Evolutionary conservation across 768 basidiomycete genomes (phyloP), one percentile per base, ranked within the genome.

Genomic region (Boletus pseudo-olivaceus): DNA sequence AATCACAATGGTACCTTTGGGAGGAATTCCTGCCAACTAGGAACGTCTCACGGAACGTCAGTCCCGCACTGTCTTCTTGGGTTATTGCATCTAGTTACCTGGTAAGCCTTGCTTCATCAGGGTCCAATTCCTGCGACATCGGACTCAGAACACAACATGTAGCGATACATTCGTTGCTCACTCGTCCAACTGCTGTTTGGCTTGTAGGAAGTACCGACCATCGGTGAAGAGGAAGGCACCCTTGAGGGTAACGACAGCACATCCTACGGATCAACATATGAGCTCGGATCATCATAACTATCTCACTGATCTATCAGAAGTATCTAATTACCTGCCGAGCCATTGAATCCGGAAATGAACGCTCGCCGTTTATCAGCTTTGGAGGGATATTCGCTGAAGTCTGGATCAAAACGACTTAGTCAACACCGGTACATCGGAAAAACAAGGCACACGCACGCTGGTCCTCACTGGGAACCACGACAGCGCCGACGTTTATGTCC

Each of bases 131-230:
- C 87, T 90, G 61, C 7, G 40, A 47, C 14, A 2, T 27, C 20
- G 8, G 5, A 27, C 5, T 68, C 26, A 61, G 43, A 44, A 47
- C 8, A 33, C 8, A 29, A n/a, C 46, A 7, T 17, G 30, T 5
- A 20, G 9, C 12, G 43, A 23, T 12, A 30, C 5, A 41, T 40
- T 3, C 26, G 19, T 17, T 20, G 27, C 83, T 68, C 60, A 90
- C 92, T 79, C 57, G 69, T 95, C 93, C 59, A 99, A 75, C 71
- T 99, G 92, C 58, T 93, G 82, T 56, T 80, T 83, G 0, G 97
- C 97, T 72, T 99, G 96, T 32, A 98, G 74, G 65, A 90, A 97
- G 66, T 99, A 99, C 42, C 96, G 75, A 4, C 96, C 97, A 74
- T 99, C 96, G 3, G 96, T 98, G 73, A 96, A 98, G 46, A 97